Evolutionary conservation across 805 yeast species (phyloP).

Genomic region (Clavispora carvajalis): DNA sequence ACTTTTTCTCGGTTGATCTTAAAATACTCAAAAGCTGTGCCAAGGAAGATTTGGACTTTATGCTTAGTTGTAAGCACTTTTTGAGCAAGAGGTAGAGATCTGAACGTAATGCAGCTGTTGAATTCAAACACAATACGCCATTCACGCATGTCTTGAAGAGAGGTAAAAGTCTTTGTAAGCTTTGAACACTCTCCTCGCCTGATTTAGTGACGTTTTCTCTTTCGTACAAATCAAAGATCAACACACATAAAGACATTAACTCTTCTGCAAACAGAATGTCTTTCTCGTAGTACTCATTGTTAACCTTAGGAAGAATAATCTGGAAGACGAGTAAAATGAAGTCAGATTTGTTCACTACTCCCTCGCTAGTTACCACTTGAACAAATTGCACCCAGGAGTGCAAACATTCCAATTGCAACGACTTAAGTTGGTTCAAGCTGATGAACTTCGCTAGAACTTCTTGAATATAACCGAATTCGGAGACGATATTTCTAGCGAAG

Average conservation of each 20-base stretch:
- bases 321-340: constrained; percentile 77
- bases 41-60: constrained; percentile 36
- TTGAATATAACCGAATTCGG: constrained; percentile 23
- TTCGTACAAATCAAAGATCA: constrained; percentile 60
- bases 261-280: constrained; percentile 69
- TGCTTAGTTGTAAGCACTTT: constrained; percentile 53
- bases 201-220: constrained; percentile 9
- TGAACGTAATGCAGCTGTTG: constrained; percentile 65
- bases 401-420: constrained; percentile 54
- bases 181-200: constrained; percentile 15
- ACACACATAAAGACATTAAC: constrained; percentile 68
- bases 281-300: constrained; percentile 58
- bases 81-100: constrained; percentile 74
- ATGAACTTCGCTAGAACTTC: constrained; percentile 41
- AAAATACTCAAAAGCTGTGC: constrained; percentile 50
- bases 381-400: constrained; percentile 83
- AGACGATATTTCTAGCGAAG: constrained; percentile 23
- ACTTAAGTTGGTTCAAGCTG: constrained; percentile 42
- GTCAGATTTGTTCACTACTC: constrained; percentile 30
- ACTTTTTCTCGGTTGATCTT: constrained; percentile 51
- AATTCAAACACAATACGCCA: constrained; percentile 66
- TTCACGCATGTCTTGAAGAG: constrained; percentile 68
- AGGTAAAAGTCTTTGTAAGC: constrained; percentile 53
- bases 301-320: constrained; percentile 66
- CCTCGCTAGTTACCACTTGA: constrained; percentile 66